These are phyloP conservation scores for Peziza echinospora DNA, from an alignment of 495 filamentous ascomycete species.

Conservation along the genomic window DNA sequence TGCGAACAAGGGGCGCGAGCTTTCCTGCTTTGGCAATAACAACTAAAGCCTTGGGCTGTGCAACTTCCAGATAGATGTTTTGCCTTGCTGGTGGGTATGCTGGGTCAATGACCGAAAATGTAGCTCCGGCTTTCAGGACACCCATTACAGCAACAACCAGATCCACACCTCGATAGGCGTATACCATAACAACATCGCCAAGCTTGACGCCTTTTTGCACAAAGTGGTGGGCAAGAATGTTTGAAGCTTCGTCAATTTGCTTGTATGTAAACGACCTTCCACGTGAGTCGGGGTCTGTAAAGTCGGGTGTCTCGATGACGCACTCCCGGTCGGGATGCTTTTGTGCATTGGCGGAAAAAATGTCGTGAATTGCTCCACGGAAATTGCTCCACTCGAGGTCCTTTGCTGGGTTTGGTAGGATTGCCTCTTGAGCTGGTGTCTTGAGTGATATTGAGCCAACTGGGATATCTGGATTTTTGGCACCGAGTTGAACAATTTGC, in stretches of 20 bases:
- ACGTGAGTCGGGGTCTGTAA: constrained; percentile 25
- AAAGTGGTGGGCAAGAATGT: constrained; percentile 58
- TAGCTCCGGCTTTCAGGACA: constrained; percentile 41
- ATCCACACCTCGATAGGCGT: constrained; percentile 59
- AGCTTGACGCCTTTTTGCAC: constrained; percentile 46
- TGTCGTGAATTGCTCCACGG: constrained; percentile 59
- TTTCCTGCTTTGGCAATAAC: constrained; percentile 58
- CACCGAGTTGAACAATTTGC: constrained; percentile 25
- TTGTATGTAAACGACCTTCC: constrained; percentile 58
- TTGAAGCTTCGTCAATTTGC: constrained; percentile 73
- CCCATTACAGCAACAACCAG: constrained; percentile 46
- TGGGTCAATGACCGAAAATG: constrained; percentile 70
- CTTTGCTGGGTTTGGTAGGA: constrained; percentile 51
- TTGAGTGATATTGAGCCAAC: constrained; percentile 29
- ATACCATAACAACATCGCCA: constrained; percentile 89
- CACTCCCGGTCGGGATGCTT: constrained; percentile 57
- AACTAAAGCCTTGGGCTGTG: constrained; percentile 57
- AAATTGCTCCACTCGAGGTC: constrained; percentile 71
- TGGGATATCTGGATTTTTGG: constrained; percentile 24
- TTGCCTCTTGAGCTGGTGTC: constrained; percentile 24
- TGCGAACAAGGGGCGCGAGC: constrained; percentile 41
- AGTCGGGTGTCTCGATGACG: constrained; percentile 60
- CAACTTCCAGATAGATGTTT: constrained; percentile 77
- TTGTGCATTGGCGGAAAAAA: constrained; percentile 48
- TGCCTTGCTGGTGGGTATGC: constrained; percentile 74